Evolutionary conservation across 192 early-diverging fungal genomes (phyloP), one percentile per base, ranked within the genome.

Genomic region (Spinellus fusiger): DNA sequence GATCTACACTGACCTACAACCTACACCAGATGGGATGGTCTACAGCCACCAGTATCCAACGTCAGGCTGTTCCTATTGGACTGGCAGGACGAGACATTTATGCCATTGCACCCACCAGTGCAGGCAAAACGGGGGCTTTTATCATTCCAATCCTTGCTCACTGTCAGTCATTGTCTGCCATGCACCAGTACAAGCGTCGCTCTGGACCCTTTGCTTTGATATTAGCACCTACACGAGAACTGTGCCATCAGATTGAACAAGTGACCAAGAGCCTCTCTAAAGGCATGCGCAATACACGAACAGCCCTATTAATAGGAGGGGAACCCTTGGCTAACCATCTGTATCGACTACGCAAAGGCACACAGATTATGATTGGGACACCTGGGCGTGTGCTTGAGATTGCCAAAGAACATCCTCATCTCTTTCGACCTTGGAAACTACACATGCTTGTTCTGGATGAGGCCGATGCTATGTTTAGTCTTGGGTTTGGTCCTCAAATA

Each of bases 1-100:
- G 65, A 4, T 20, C 49, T 13, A 38, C 26, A 4, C 37, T 67
- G 1, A 47, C 48, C 20, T 10, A 22, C 16, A 54, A 62, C 0
- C 62, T 80, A 2, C 68, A 72, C n/a, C 73, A 70, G 33, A 47
- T 83, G 44, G 73, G 70, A 26, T 77, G 73, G 54, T 15, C 23
- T 73, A 37, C 69, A 66, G 20, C 85, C 0, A 82, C 85, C 0
- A 71, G 77, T 10, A 84, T 87, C 31, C 85, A 87, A 50, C 71
- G 81, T 54, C 80, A 80, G 34, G 82, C 85, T 5, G 75, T 87
- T 31, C 82, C 85, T 4, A 68, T 66, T 33, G 73, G 67, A 15
- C 40, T 83, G 23, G 59, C 54, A 10, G 81, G 81, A 26, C 38
- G 77, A 7, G 81, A 83, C 48, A 68, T 83, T 55, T 63, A 79